These are phyloP conservation scores for Aspergillus eucalypticola DNA, from an alignment of 2,329 filamentous ascomycete genomes.

Conservation along the genomic window DNA sequence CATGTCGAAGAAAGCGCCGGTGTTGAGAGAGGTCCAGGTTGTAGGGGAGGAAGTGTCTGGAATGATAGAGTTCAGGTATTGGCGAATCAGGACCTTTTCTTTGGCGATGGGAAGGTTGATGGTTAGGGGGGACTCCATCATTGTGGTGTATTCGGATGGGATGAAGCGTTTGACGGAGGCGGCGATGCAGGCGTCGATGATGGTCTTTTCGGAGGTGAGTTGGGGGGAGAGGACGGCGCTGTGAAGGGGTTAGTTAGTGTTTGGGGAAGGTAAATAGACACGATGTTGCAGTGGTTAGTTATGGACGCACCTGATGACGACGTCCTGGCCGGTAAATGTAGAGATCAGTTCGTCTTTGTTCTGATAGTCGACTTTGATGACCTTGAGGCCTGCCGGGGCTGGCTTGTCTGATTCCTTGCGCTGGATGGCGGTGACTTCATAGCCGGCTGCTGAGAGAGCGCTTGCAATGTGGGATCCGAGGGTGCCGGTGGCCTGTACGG, in stretches of 20 bases:
- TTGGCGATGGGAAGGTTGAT: constrained; percentile 8
- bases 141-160: constrained; percentile 41
- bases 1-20: constrained; percentile 14
- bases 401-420: not conserved
- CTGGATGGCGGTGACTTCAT: not conserved
- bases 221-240: not conserved
- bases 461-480: constrained; percentile 1
- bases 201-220: constrained; percentile 7
- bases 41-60: not conserved
- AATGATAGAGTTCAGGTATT: not conserved
- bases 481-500: not conserved
- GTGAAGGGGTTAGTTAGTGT: too few species aligned
- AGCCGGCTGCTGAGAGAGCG: not conserved
- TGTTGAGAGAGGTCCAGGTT: constrained; percentile 11
- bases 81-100: constrained; percentile 20
- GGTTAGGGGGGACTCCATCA: constrained; percentile 10
- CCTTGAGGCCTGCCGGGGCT: not conserved
- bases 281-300: too few species aligned
- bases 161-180: constrained; percentile 49
- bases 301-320: not conserved
- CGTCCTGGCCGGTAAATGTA: not conserved
- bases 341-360: not conserved
- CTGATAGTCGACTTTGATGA: constrained; percentile 1
- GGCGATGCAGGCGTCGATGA: constrained; percentile 39
- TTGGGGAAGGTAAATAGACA: too few species aligned